Conservation (phyloP, 164 flowering plant genomes). For the Buxus sempervirens region DNA sequence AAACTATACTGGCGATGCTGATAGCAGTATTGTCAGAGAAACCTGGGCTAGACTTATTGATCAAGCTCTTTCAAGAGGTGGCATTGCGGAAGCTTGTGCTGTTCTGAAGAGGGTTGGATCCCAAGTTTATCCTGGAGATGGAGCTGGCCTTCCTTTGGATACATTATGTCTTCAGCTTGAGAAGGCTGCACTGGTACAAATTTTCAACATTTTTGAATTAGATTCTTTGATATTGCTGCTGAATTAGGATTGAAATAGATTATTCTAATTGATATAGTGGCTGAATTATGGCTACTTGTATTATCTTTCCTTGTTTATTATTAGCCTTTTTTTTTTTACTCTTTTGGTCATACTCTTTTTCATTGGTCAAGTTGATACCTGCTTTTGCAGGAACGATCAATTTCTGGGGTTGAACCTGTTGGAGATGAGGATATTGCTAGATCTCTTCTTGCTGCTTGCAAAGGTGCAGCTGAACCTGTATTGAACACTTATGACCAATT, state of each 20-base stretch:
- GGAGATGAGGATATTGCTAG: constrained; percentile 96
- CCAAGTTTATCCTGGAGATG: constrained; percentile 87
- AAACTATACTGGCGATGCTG: constrained; percentile 85
- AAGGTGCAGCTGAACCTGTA: constrained; percentile 86
- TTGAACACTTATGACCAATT: constrained; percentile 78
- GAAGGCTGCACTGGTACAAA: constrained; percentile 86
- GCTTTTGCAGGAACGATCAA: constrained; percentile 61
- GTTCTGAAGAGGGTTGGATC: constrained; percentile 90
- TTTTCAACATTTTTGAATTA: constrained; percentile 2
- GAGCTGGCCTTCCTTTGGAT: constrained; percentile 78
- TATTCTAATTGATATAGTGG: not conserved
- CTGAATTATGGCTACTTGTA: not conserved
- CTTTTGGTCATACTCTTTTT: not conserved
- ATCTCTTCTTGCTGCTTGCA: constrained; percentile 92
- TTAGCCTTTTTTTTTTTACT: not conserved
- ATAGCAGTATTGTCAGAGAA: constrained; percentile 81
- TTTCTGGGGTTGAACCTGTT: constrained; percentile 67
- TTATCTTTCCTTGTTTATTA: not conserved
- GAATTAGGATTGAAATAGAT: too few relatives aligned
- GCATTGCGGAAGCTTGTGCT: constrained; percentile 92
- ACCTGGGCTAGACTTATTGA: constrained; percentile 97
- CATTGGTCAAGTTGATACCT: not conserved
- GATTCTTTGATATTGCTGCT: too few relatives aligned
- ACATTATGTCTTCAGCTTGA: constrained; percentile 91
- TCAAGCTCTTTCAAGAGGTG: constrained; percentile 89